Evolutionary conservation across 345 rosid species (phyloP), one percentile per base, ranked within the genome.

Genomic region (Arabis alpina): DNA sequence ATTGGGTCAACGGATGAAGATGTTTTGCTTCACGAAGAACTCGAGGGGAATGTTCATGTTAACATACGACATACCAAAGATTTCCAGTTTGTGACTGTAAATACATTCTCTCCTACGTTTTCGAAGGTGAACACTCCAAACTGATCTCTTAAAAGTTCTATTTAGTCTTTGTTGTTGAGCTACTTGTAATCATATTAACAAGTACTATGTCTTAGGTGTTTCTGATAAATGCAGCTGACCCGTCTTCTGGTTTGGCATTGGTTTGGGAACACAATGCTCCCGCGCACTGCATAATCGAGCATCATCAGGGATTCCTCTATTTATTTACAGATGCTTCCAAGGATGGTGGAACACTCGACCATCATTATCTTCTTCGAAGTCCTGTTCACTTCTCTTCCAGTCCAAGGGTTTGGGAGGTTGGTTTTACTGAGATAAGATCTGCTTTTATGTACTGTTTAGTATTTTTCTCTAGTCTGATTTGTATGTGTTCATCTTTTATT

Each of bases 1-100:
- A 91, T 93, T 41, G 97, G 99, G 45, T 94, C 99, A 25, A 88
- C 88, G 0, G 96, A 94, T 77, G 95, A 88, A 28, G 98, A 94
- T 76, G 86, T 82, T 74, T 70, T 94, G 81, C 84, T 94, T 76
- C 82, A 83, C 7, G 97, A 91, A 80, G 96, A 94, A 73, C 73
- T 78, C 4, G 82, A 83, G 70, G 93, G 84, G 27, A 86, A 84
- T 73, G 84, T 88, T 69, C 81, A 79, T 78, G 83, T 88, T 55
- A 87, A 78, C 80, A 76, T 89, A 37, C 77, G 93, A 47, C 84
- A 91, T 80, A 88, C 98, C 10, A 94, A 94, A 64, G 99, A 94
- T 78, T 91, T 87, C 65, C 80, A 64, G 9, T 94, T 84, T 71
- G 85, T 91, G 79, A 79, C 86, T 54, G 85, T 89, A 41, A 83